Evolutionary conservation across 768 basidiomycete species (phyloP), one percentile per base, ranked within the genome.

Genomic region (Cystofilobasidium capitatum): DNA sequence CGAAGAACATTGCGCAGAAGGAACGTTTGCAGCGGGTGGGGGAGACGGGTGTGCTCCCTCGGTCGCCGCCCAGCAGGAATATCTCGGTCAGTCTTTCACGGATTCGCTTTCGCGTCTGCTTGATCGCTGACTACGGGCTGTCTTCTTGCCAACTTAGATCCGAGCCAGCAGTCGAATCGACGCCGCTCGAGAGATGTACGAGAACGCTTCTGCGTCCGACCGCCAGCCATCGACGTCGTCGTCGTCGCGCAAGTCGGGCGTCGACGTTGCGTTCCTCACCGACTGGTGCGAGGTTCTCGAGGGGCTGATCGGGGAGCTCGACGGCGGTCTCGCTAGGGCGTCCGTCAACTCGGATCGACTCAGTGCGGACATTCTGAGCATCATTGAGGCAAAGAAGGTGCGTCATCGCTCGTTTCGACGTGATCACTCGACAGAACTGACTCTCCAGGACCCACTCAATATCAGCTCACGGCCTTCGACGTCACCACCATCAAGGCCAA

Each of bases 211-310:
- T 12, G 24, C 36, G 24, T 31, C 40, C 29, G 54, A 57, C 20
- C 20, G 14, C 42, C 13, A 8, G 24, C 24, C 16, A 5, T 39
- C 26, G 14, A 17, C 29, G 51, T 49, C 65, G 5, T 49, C 65
- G 14, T 44, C 57, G 16, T 60, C 58, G 16, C 49, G 63, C 1
- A 66, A 58, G 22, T 29, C 40, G 13, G 55, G 55, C 33, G 64
- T 65, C 57, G 57, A 66, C 65, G 65, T 66, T 14, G 58, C 65
- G 13, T 66, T 66, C 47, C 44, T 66, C n/a, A 58, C 58, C 33
- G 65, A 66, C 33, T 66, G 65, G 65, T 66, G 65, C 47, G 55
- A 39, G 6, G 39, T 58, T 7, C 58, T 66, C 24, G 65, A 66
- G n/a, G 65, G 65, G 3, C 58, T 66, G 36, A 37, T 66, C 22